Evolutionary conservation across 768 basidiomycete genomes (phyloP), one percentile per base, ranked within the genome.

Genomic region (Crucibulum laeve): DNA sequence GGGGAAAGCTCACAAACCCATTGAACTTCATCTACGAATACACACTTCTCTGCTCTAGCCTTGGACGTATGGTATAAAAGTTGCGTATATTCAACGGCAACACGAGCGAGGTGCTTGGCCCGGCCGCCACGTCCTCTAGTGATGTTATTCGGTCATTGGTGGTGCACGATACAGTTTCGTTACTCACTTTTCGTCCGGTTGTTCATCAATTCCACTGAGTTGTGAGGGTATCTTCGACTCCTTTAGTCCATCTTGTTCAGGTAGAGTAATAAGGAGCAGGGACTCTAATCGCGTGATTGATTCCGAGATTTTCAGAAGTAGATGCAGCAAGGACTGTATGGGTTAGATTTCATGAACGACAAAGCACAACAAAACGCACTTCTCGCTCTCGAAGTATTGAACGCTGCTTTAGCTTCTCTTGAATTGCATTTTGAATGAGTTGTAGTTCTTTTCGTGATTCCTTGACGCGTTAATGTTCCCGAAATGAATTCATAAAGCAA

Each of bases 281-380:
- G 81, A 84, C 60, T 99, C 96, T 4, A 97, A 77, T 40, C 96
- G 82, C 10, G 81, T 77, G 14, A 95, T 77, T 13, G 90, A 91
- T 53, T 98, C 96, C 21, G 94, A 93, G 36, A 98, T 83, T 63
- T 91, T 91, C 49, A 97, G 76, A 3, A 98, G 74, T 10, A 94
- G 73, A 51, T 94, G 86, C 15, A 98, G 74, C 37, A 94, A 67
- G 0, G 87, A 81, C 91, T 93, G 53, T 33, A 36, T 18, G 42
- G 7, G 40, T 30, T 38, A 44, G 41, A 43, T 38, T 4, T 37
- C 44, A 43, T 39, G 38, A 19, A 36, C 39, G 22, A 36, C 33
- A 19, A 18, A 23, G 37, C 8, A 39, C 25, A 48, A 28, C 37
- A 10, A 38, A 48, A 49, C 55, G 14, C 40, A 85, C 93, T 74